Conservation (phyloP, 202 grass and related monocot genomes). For the Digitaria exilis region DNA sequence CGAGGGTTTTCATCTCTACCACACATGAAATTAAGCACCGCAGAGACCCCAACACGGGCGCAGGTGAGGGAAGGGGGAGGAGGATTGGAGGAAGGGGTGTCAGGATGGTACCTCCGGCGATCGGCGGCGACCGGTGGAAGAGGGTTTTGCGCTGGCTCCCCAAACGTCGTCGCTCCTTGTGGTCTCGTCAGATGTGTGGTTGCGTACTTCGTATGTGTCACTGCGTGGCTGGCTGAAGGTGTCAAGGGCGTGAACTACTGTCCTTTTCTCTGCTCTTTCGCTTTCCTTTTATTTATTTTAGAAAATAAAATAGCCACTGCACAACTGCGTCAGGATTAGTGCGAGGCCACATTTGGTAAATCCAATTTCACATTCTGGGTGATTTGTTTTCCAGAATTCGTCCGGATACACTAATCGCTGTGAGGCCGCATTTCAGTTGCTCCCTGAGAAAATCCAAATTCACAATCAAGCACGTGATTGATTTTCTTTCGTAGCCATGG, state of each 20-base stretch:
- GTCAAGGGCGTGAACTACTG: neutral
- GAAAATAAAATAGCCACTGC: neutral
- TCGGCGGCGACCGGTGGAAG: neutral
- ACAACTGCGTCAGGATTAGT: neutral
- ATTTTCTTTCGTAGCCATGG: too few species aligned
- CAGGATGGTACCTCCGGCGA: neutral
- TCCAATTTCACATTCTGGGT: too few species aligned
- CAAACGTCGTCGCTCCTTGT: neutral
- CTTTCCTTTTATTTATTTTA: neutral
- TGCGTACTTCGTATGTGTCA: too few species aligned
- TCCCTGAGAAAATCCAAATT: too few species aligned
- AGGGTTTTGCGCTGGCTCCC: constrained; percentile 4
- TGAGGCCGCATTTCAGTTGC: too few species aligned
- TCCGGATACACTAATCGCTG: too few species aligned
- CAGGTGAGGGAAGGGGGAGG: too few species aligned
- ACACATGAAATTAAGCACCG: neutral
- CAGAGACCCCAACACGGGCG: neutral
- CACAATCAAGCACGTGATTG: too few species aligned
- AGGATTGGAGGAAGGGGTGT: too few species aligned
- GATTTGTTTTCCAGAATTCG: too few species aligned
- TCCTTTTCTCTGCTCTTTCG: neutral
- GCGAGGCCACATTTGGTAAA: neutral
- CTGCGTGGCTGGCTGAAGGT: neutral
- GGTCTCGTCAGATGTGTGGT: neutral
- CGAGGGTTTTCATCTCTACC: neutral